phyloP scores from a whole-genome alignment of 164 flowering plant genomes.

The Tinospora cordifolia region DNA sequence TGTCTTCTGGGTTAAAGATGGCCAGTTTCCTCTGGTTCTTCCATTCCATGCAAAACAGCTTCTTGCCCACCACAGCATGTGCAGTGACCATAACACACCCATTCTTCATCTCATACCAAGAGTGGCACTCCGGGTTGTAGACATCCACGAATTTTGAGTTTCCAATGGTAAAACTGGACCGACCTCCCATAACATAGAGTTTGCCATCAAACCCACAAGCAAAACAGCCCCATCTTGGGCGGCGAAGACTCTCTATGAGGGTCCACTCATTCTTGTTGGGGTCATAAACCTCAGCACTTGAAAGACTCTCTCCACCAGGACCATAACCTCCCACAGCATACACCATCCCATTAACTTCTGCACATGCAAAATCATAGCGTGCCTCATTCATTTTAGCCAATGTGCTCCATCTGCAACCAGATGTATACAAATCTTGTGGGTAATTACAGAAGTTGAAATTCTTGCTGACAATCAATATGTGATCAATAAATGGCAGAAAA shows the following conservation, averaged over 20 bases:
- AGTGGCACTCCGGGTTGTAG: constrained; percentile 53
- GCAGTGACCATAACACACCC: constrained; percentile 97
- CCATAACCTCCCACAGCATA: constrained; percentile 90
- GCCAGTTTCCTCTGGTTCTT: constrained; percentile 73
- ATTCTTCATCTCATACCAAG: constrained; percentile 83
- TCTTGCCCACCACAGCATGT: constrained; percentile 69
- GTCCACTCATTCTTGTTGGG: constrained; percentile 70
- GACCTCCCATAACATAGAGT: constrained; percentile 90
- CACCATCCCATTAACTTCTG: constrained; percentile 68
- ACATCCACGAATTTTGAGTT: constrained; percentile 76
- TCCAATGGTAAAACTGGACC: constrained; percentile 90
- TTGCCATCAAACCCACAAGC: constrained; percentile 75
- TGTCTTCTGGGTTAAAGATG: constrained; percentile 51
- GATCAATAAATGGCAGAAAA: neutral
- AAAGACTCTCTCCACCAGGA: constrained; percentile 61
- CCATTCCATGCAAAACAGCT: constrained; percentile 95
- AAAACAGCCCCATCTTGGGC: constrained; percentile 88
- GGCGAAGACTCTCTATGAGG: constrained; percentile 65
- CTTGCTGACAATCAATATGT: neutral
- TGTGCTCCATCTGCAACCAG: constrained; percentile 67
- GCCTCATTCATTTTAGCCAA: constrained; percentile 74
- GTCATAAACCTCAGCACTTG: constrained; percentile 74
- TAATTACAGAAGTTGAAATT: neutral
- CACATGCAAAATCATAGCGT: constrained; percentile 87
- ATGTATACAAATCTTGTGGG: neutral